Base-by-base conservation (phyloP, 2,329 filamentous ascomycete species). In the Exutisphaerella laricina region DNA sequence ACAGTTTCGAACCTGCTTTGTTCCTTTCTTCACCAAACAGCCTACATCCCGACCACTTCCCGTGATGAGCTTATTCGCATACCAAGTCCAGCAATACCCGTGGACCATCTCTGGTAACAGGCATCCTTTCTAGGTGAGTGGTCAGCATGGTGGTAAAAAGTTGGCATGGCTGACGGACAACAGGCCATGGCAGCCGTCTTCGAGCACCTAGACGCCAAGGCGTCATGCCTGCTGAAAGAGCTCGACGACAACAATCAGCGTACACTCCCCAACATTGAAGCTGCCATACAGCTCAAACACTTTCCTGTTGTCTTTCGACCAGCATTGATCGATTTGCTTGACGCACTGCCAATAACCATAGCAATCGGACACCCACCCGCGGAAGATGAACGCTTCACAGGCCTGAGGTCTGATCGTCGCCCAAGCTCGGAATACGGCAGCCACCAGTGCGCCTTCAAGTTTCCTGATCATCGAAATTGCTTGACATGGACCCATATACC, bases 401-500 rank as follows among this genome's bases (percentile, higher is more conserved):
- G 14, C 10, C 39, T 42, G 35, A 22, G 32, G 2, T 43, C 41
- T 13, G 33, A 23, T 30, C n/a, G 39, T 45, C 17, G 42, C 43
- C 22, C 31, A 13, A 46, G 39, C 22, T 39, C 41, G 12, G 40
- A 45, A 12, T 49, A 49, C 18, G 47, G 26, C 10, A 39, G 47
- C 32, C 43, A 43, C 18, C 47, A 44, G 20, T 49, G 47, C 26
- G 38, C 43, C 10, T 49, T 35, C 33, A 35, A 35, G 20, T 37
- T 18, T 39, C 47, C 18, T 40, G 36, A 13, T 31, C 34, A n/a
- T 3, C 25, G 21, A 9, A 18, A 39, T 32, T 51, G 48, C 36
- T 35, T 40, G 30, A 45, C 45, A 4, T 51, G 45, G 48, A 51
- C 48, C 1, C 45, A 42, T 18, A 51, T 48, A 7, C 48, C 48